Conservation (phyloP, 495 filamentous ascomycete genomes). For the Lophiotrema nucula region DNA sequence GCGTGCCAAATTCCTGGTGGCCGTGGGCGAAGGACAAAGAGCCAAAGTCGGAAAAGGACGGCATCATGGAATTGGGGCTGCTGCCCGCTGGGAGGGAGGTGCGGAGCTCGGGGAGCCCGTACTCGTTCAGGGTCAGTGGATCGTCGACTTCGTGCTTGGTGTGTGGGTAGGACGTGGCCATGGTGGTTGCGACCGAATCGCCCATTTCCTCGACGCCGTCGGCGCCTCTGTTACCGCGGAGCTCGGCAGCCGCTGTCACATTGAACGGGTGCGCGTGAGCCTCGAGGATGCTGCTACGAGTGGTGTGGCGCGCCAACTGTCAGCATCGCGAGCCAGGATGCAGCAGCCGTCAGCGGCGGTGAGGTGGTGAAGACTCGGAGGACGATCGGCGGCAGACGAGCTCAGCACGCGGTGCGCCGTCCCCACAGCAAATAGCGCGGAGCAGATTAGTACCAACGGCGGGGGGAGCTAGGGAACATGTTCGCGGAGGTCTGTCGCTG, state of each 20-base stretch:
- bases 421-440: too few species aligned
- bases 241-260: conserved; percentile 15
- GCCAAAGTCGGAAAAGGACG: conserved; percentile 29
- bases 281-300: not conserved
- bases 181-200: conserved; percentile 17
- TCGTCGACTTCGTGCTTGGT: conserved; percentile 14
- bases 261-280: not conserved
- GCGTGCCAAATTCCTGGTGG: conserved; percentile 4
- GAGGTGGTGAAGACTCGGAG: conserved; percentile 1
- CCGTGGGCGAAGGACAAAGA: conserved; percentile 8
- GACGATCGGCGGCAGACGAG: not conserved
- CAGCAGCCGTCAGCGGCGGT: not conserved
- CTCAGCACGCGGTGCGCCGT: too few species aligned
- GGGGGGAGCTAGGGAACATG: too few species aligned
- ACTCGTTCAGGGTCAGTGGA: conserved; percentile 29
- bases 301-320: not conserved
- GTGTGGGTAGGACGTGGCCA: conserved; percentile 19
- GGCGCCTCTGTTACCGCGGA: conserved; percentile 20
- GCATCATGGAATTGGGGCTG: conserved; percentile 23
- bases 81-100: conserved; percentile 5
- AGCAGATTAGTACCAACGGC: too few species aligned
- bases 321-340: not conserved
- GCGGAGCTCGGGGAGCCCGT: conserved; percentile 24
- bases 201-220: conserved; percentile 26
- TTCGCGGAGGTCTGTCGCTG: not conserved